Evolutionary conservation across 768 basidiomycete species (phyloP), one percentile per base, ranked within the genome.

Genomic region (Tulasnella calospora): DNA sequence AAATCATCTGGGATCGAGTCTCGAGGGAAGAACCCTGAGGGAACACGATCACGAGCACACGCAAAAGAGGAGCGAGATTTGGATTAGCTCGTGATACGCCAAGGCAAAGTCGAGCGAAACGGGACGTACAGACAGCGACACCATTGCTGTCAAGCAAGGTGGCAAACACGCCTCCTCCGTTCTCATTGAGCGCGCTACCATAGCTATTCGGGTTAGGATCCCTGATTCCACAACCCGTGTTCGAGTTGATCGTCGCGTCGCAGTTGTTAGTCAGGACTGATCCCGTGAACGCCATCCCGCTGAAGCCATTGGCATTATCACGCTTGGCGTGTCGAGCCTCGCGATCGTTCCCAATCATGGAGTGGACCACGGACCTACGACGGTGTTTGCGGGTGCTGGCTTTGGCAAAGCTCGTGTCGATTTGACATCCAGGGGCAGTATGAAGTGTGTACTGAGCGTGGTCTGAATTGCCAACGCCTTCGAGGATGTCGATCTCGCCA

Each of bases 101-200:
- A 38, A 27, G 23, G 8, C 23, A 57, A 61, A 33, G 61, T 30
- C 30, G 23, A 74, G 17, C 19, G 40, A 6, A 41, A 15, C 72
- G 27, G 12, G 13, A 82, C 83, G 78, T 76, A 85, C 89, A 90
- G 79, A 89, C 85, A 36, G 82, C 81, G 79, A 90, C 86, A 17
- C 87, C 88, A 46, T 82, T 79, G 21, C 79, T 80, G 78, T 86
- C 84, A 80, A 85, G 84, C 76, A 85, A 81, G 73, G 85, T 84
- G 27, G 86, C 87, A 77, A 82, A 88, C 40, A 88, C 86, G 44
- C 88, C 88, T 17, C 88, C 88, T 36, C 85, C 87, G 38, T 81
- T 83, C 27, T 74, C 81, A 80, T 88, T 87, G 83, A 88, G 86
- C 21, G 82, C 84, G 23, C 83, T 84, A 36, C 88, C 88, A 81